Base-by-base conservation (phyloP, 495 filamentous ascomycete species). In the Xylaria curta region DNA sequence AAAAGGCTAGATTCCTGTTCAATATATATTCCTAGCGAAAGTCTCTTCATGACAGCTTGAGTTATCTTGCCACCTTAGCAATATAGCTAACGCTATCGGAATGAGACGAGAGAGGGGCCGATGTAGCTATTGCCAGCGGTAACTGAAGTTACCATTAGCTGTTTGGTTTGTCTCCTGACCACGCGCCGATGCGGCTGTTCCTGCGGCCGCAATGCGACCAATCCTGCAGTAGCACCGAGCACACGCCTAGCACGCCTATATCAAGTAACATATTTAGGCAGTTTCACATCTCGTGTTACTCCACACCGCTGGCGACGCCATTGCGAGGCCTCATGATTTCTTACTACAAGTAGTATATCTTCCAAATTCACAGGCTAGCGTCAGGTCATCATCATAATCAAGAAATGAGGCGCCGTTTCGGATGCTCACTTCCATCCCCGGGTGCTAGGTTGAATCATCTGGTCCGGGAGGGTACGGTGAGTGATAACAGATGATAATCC, bases 201-300 rank as follows among this genome's bases (percentile, higher is more conserved):
- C 77, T 79, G 77, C 77, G 77, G 74, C 77, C 75, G 58, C 62
- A 72, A 74, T 78, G 75, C 75, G 73, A 73, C 77, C 77, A 66
- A 33, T 40, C 31, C 44, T 42, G 44, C 33, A 63, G 53, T 36
- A 19, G 33, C 17, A 60, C 31, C 38, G n/a, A 19, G 17, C 15
- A 47, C 17, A 47, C 17, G 31, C n/a, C 36, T 38, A 38, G 36
- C 36, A 38, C 38, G 58, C 28, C 33, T 63, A 42, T 63, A 26
- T 36, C 38, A 13, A 26, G 36, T 58, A 44, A 61, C 15, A 38
- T 40, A 36, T 47, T 49, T 61, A 46, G 54, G 17, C 53, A 59
- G 54, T 47, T 69, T 60, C 66, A 69, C 21, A 60, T 69, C 38
- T 46, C 26, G 33, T 46, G n/a, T 19, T 54, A 26, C 54, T 26